These are phyloP conservation scores for Thuidium tamariscinum DNA, from an alignment of 225 moss, liverwort and hornwort genomes.

Conservation along the genomic window DNA sequence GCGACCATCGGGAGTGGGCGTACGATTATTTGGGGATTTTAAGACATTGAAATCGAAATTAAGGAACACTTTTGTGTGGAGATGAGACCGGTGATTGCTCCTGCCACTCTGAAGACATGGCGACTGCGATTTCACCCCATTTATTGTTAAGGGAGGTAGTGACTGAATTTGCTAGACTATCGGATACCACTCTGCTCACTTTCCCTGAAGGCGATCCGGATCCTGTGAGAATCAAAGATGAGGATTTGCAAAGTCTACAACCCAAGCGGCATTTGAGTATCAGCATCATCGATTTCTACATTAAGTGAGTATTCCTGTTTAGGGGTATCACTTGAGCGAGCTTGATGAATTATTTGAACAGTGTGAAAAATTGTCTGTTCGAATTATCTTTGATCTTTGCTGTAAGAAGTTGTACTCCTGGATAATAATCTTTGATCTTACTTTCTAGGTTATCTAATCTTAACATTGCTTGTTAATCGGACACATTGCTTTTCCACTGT, in stretches of 20 bases:
- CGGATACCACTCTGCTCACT: not conserved
- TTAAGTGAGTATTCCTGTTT: not conserved
- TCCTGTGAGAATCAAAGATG: not conserved
- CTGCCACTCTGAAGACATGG: too few relatives aligned
- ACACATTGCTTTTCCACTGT: not conserved
- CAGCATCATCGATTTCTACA: not conserved
- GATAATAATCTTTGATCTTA: not conserved
- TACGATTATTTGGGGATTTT: not conserved
- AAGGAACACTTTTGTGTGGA: not conserved
- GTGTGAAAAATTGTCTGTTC: not conserved
- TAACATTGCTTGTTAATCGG: not conserved
- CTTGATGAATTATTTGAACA: not conserved
- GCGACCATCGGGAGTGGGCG: not conserved
- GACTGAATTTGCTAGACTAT: not conserved
- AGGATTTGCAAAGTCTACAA: not conserved
- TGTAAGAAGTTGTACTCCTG: not conserved
- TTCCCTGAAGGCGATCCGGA: not conserved
- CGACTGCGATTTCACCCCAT: too few relatives aligned
- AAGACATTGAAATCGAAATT: not conserved
- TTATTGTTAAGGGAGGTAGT: not conserved
- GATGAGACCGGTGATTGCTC: not conserved
- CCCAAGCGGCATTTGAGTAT: not conserved
- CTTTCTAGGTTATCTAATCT: not conserved
- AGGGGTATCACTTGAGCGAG: not conserved
- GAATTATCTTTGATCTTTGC: not conserved